Percentiles rank a stretch among this genome's conserved stretches.
Evolutionary conservation across 257 asterid genomes (phyloP).

Genomic region (Galeopsis tetrahit): DNA sequence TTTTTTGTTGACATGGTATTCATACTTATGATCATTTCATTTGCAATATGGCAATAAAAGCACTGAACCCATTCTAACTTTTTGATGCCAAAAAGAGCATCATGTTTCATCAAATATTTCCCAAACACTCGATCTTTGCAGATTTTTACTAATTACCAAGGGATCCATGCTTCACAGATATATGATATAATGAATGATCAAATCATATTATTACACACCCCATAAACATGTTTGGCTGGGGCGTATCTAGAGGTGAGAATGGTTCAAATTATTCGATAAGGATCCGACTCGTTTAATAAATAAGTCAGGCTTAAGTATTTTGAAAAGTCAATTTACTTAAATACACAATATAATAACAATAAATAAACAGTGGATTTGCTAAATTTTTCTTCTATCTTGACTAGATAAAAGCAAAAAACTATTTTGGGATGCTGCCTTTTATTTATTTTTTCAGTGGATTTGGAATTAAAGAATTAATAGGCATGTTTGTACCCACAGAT

Average conservation of each 20-base stretch:
- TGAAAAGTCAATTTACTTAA: too few relatives aligned
- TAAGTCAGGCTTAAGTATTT: too few relatives aligned
- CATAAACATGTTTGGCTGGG: too few relatives aligned
- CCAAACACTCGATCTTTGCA: slow-evolving; percentile 21
- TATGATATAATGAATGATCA: not conserved
- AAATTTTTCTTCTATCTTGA: not conserved
- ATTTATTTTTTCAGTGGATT: not conserved
- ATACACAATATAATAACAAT: too few relatives aligned
- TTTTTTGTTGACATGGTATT: slow-evolving; percentile 8
- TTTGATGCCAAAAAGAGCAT: slow-evolving; percentile 35
- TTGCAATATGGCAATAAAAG: slow-evolving; percentile 18
- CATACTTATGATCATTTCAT: slow-evolving; percentile 29
- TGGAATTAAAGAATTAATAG: slow-evolving; percentile 21
- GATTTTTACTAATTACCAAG: not conserved
- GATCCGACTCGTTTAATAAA: too few relatives aligned
- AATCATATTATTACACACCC: not conserved
- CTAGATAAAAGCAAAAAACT: slow-evolving; percentile 12
- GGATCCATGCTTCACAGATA: not conserved
- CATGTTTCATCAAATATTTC: slow-evolving; percentile 24
- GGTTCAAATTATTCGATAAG: too few relatives aligned
- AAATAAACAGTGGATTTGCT: too few relatives aligned
- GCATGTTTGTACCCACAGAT: slow-evolving; percentile 42
- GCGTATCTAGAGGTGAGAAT: too few relatives aligned
- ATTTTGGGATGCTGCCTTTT: slow-evolving; percentile 8
- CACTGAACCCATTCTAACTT: slow-evolving; percentile 14